Evolutionary conservation across 2,329 filamentous ascomycete genomes (phyloP).

Genomic region (Epichloe sp.): DNA sequence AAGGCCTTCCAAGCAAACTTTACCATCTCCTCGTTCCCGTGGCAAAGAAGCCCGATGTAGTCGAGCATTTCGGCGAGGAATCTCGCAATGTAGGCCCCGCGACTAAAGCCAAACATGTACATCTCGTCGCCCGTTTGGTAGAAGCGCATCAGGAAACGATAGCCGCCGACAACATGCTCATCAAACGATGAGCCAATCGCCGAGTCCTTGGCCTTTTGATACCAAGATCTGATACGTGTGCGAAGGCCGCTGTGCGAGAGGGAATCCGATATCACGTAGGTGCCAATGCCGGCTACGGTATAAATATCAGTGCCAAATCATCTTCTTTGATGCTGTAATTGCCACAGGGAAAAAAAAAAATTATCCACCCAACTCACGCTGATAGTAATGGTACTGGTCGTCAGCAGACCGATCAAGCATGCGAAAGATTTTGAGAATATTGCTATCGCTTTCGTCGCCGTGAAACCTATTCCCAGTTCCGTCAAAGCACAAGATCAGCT

Average conservation of each 20-base stretch:
- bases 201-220: constrained; percentile 62
- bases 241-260: constrained; percentile 43
- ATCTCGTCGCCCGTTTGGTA: constrained; percentile 53
- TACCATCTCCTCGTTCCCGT: constrained; percentile 77
- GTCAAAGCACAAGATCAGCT: constrained; percentile 49
- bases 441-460: constrained; percentile 49
- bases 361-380: constrained; percentile 30
- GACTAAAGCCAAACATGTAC: constrained; percentile 62
- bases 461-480: constrained; percentile 52
- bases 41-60: constrained; percentile 63
- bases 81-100: constrained; percentile 60
- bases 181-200: constrained; percentile 71
- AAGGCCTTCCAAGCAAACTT: constrained; percentile 76
- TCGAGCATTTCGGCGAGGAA: constrained; percentile 78
- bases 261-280: constrained; percentile 51
- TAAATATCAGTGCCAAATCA: background rate
- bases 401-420: constrained; percentile 52
- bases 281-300: constrained; percentile 52
- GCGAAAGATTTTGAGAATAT: constrained; percentile 57
- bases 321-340: background rate
- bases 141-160: constrained; percentile 66
- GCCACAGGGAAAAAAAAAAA: background rate
- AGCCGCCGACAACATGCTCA: constrained; percentile 71
- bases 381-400: constrained; percentile 52
- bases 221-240: constrained; percentile 51